These are phyloP conservation scores for Penicillium nucicola DNA, from an alignment of 495 filamentous ascomycete species.

Conservation along the genomic window DNA sequence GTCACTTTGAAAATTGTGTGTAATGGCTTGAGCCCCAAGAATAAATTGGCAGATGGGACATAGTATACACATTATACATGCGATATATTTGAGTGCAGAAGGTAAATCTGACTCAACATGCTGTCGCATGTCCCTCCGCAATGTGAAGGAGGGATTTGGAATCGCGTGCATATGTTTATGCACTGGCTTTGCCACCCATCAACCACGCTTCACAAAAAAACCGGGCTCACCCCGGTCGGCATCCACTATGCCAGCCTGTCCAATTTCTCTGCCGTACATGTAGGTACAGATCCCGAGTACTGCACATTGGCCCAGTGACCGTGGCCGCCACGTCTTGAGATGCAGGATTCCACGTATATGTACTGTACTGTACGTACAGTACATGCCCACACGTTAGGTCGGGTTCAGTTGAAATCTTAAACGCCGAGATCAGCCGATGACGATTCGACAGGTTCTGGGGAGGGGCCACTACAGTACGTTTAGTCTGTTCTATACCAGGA, in stretches of 20 bases:
- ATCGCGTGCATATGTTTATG: constrained; percentile 1
- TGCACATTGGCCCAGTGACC: constrained; percentile 1
- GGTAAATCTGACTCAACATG: too few relatives aligned
- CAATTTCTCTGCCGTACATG: constrained; percentile 5
- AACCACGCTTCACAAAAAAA: constrained; percentile 9
- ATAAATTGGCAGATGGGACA: too few relatives aligned
- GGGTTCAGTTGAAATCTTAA: constrained; percentile 13
- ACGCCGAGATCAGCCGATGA: neutral
- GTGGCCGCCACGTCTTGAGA: constrained; percentile 8
- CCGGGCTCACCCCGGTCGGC: constrained; percentile 5
- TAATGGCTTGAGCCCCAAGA: neutral
- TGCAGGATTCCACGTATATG: constrained; percentile 6
- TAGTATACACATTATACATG: too few relatives aligned
- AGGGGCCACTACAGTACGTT: neutral
- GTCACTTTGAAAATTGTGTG: neutral
- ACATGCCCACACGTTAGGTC: neutral
- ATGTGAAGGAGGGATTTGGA: neutral
- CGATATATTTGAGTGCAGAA: too few relatives aligned
- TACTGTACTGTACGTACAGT: too few relatives aligned
- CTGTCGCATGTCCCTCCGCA: too few relatives aligned
- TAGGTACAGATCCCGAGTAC: constrained; percentile 18
- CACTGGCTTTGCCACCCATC: constrained; percentile 11
- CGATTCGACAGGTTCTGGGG: neutral
- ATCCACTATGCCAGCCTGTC: constrained; percentile 1
- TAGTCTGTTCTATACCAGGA: neutral